Conservation (phyloP, 176 grass and related monocot species). For the Zoysia japonica region DNA sequence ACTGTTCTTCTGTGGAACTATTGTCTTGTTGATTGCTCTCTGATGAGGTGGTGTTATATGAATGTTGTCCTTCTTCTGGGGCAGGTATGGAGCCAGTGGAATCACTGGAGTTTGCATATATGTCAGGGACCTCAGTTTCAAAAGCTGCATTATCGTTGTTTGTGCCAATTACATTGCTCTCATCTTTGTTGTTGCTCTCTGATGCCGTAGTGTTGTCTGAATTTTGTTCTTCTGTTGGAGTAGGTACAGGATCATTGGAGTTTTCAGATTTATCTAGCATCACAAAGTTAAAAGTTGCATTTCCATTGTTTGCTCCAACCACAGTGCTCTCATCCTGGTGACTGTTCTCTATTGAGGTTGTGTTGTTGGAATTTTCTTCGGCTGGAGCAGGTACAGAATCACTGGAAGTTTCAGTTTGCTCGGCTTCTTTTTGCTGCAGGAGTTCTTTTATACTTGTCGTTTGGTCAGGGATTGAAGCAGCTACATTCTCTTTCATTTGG, state of each 20-base stretch:
- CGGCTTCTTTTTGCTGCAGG: constrained; percentile 70
- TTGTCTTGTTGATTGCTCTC: constrained; percentile 45
- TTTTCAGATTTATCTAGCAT: constrained; percentile 35
- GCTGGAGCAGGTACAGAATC: constrained; percentile 25
- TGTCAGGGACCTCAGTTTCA: constrained; percentile 18
- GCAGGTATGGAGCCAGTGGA: constrained; percentile 9
- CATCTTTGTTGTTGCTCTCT: constrained; percentile 35
- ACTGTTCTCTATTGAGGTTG: constrained; percentile 29
- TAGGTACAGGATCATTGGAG: constrained; percentile 19
- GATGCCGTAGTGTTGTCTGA: constrained; percentile 29
- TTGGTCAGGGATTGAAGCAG: constrained; percentile 47
- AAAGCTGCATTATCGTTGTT: constrained; percentile 35
- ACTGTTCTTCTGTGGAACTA: constrained; percentile 55
- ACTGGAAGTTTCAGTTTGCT: constrained; percentile 40
- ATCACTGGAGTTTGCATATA: constrained; percentile 16
- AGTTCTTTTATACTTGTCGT: constrained; percentile 53
- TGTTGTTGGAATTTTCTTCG: constrained; percentile 41
- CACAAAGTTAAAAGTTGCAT: constrained; percentile 28
- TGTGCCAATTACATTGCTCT: constrained; percentile 23
- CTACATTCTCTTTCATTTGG: constrained; percentile 56
- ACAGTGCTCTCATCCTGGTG: constrained; percentile 43
- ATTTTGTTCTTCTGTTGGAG: constrained; percentile 41
- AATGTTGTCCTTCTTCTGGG: constrained; percentile 39
- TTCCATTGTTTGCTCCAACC: constrained; percentile 31
- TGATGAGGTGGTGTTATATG: constrained; percentile 30